A percentile compares a stretch with the other conserved stretches of the same genome.
phyloP scores from a whole-genome alignment of 1,139 yeast genomes.

The Geotrichum europaeum region DNA sequence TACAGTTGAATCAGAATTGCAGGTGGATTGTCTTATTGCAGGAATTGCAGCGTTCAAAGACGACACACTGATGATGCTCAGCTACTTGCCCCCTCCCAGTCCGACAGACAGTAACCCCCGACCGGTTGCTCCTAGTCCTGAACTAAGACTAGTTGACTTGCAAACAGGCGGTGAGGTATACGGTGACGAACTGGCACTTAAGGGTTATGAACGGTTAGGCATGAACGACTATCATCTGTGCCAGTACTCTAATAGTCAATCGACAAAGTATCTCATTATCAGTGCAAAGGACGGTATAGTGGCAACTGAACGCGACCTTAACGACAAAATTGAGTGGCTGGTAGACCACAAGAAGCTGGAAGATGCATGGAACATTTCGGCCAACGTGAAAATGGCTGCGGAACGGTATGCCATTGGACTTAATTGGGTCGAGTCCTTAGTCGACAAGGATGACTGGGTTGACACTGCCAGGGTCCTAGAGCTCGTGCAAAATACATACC shows the following conservation, averaged over 20 bases:
- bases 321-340: slow-evolving; percentile 72
- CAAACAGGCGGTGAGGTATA: slow-evolving; percentile 68
- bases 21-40: slow-evolving; percentile 59
- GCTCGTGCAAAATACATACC: slow-evolving; percentile 37
- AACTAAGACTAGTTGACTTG: slow-evolving; percentile 61
- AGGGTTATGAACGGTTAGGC: slow-evolving; percentile 55
- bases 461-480: slow-evolving; percentile 50
- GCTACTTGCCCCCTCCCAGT: slow-evolving; percentile 38
- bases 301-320: slow-evolving; percentile 60
- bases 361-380: slow-evolving; percentile 76
- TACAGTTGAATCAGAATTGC: slow-evolving; percentile 49
- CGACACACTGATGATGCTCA: slow-evolving; percentile 28
- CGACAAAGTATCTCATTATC: slow-evolving; percentile 55
- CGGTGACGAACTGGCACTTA: slow-evolving; percentile 73
- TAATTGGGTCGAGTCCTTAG: slow-evolving; percentile 52
- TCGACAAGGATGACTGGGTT: slow-evolving; percentile 49
- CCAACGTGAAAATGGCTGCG: slow-evolving; percentile 45
- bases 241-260: slow-evolving; percentile 21
- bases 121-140: slow-evolving; percentile 47
- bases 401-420: slow-evolving; percentile 59
- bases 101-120: slow-evolving; percentile 19
- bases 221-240: slow-evolving; percentile 69
- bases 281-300: slow-evolving; percentile 79
- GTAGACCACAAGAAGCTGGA: slow-evolving; percentile 46
- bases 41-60: slow-evolving; percentile 67